Percentiles rank a stretch among this genome's conserved stretches.
Evolutionary conservation across 1,284 basidiomycete species (phyloP).

Genomic region (Cryptococcus sp.): DNA sequence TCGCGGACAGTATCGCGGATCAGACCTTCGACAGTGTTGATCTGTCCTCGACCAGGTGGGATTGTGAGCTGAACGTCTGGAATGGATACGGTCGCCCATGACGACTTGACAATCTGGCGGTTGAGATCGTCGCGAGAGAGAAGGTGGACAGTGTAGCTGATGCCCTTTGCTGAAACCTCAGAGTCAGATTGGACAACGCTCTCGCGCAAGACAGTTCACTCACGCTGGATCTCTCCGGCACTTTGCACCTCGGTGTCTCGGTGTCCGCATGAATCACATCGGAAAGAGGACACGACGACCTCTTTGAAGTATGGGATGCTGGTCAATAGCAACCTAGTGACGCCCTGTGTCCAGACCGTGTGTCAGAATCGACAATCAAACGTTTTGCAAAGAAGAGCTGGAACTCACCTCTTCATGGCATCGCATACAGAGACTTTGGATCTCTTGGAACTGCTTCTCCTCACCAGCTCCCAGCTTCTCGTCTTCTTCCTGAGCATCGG

Average conservation of each 20-base stretch:
- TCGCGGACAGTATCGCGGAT: slow-evolving; percentile 82
- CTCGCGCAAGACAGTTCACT: slow-evolving; percentile 34
- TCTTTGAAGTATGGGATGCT: slow-evolving; percentile 96
- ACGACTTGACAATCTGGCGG: slow-evolving; percentile 91
- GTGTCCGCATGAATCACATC: slow-evolving; percentile 88
- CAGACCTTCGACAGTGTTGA: slow-evolving; percentile 94
- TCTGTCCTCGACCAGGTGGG: slow-evolving; percentile 81
- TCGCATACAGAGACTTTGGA: slow-evolving; percentile 93
- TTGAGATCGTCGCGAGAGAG: slow-evolving; percentile 77
- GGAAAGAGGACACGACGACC: slow-evolving; percentile 94
- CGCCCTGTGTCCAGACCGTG: slow-evolving; percentile 61
- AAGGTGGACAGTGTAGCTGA: slow-evolving; percentile 77
- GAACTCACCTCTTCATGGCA: slow-evolving; percentile 80
- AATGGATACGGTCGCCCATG: slow-evolving; percentile 75
- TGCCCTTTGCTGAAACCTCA: slow-evolving; percentile 53
- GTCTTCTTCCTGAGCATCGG: slow-evolving; percentile 36
- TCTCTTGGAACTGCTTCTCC: slow-evolving; percentile 68
- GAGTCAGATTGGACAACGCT: background rate
- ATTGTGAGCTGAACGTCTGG: slow-evolving; percentile 91
- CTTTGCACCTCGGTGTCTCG: slow-evolving; percentile 94
- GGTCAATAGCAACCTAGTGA: slow-evolving; percentile 88
- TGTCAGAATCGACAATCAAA: slow-evolving; percentile 1
- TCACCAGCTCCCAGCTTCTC: slow-evolving; percentile 57
- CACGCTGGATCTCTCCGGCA: slow-evolving; percentile 84
- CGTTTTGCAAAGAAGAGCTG: background rate